Conservation (phyloP, 2,329 filamentous ascomycete species). For the Penicillium sclerotigenum region DNA sequence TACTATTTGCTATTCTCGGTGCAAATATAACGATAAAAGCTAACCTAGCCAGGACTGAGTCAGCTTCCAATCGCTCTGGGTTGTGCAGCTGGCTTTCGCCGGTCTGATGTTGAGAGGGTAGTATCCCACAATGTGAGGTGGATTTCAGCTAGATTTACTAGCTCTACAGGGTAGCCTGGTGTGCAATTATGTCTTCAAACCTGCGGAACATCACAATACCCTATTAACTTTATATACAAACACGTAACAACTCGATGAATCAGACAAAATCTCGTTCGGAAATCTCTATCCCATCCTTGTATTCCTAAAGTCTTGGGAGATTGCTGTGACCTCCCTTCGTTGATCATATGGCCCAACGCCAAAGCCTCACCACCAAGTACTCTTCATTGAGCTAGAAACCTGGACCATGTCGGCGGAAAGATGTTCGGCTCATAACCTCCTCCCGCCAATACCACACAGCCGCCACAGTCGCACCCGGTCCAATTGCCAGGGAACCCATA, state of each 20-base stretch:
- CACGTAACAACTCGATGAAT: background rate
- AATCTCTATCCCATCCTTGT: background rate
- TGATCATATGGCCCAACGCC: background rate
- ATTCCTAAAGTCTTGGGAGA: background rate
- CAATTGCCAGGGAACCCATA: constrained; percentile 13
- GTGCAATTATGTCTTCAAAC: background rate
- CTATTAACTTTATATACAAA: background rate
- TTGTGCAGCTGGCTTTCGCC: constrained; percentile 16
- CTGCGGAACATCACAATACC: background rate
- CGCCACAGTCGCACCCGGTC: constrained; percentile 21
- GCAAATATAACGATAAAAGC: background rate
- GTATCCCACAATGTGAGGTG: constrained; percentile 4
- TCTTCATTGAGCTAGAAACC: background rate
- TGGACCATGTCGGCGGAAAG: background rate
- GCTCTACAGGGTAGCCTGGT: background rate
- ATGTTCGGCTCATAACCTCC: constrained; percentile 7
- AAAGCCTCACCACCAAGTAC: background rate
- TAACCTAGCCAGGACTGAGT: constrained; percentile 7
- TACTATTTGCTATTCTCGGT: background rate
- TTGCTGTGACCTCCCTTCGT: background rate
- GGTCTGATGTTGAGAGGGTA: constrained; percentile 14
- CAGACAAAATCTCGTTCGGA: background rate
- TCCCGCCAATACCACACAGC: constrained; percentile 27
- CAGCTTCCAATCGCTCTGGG: constrained; percentile 11
- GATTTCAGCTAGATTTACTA: background rate